Percentiles rank a stretch among this genome's conserved stretches.
Conservation (phyloP, 164 flowering plant genomes). For the Stephania cephalantha region DNA sequence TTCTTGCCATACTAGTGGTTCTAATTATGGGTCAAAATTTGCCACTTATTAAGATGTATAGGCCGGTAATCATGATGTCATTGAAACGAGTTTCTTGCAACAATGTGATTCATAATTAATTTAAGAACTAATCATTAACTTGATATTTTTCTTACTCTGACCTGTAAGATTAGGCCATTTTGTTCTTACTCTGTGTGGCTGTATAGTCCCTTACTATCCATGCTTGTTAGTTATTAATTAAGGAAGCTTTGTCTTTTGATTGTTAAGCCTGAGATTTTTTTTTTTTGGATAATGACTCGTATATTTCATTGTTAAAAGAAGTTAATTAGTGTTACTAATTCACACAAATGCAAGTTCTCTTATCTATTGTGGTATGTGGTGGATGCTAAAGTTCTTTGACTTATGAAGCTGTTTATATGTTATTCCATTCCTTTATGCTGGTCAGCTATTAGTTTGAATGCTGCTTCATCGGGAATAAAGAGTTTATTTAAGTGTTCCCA, state of each 20-base stretch:
- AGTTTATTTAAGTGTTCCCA: too few species aligned
- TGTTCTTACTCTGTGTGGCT: too few species aligned
- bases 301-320: neutral
- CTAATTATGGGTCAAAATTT: neutral
- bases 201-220: too few species aligned
- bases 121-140: neutral
- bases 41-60: neutral
- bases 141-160: neutral
- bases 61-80: neutral
- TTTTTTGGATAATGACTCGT: too few species aligned
- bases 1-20: neutral
- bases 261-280: too few species aligned
- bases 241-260: too few species aligned
- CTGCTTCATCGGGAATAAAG: neutral
- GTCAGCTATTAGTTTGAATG: neutral
- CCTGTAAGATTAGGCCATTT: neutral
- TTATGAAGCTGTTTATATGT: neutral
- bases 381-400: neutral
- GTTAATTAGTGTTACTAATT: neutral
- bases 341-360: neutral
- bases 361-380: neutral
- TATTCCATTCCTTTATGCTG: neutral
- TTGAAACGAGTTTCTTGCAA: neutral
- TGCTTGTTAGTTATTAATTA: too few species aligned
- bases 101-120: neutral